Evolutionary conservation across 805 yeast genomes (phyloP).

Genomic region (Debaryomyces prosopidis): DNA sequence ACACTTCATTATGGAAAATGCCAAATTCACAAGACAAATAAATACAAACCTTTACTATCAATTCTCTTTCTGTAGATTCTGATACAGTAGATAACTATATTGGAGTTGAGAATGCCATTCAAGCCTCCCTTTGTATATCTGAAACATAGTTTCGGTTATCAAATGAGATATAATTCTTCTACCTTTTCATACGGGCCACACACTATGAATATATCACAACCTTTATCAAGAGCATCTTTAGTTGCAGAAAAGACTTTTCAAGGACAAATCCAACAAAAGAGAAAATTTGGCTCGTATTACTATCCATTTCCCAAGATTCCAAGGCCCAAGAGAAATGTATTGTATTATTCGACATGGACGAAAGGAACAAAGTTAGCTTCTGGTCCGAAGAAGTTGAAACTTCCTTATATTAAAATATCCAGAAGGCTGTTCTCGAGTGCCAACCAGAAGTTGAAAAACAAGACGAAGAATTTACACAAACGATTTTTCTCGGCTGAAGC

Average conservation of each 20-base stretch:
- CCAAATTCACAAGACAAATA: too few relatives aligned
- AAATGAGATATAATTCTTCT: constrained; percentile 21
- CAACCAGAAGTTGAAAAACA: constrained; percentile 33
- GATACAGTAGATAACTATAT: too few relatives aligned
- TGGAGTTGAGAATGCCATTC: constrained; percentile 15
- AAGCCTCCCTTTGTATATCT: constrained; percentile 21
- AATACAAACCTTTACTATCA: too few relatives aligned
- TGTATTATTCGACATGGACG: constrained; percentile 50
- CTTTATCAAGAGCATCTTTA: constrained; percentile 41
- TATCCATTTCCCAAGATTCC: constrained; percentile 50
- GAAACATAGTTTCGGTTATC: constrained; percentile 13
- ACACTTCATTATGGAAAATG: too few relatives aligned
- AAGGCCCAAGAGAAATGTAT: constrained; percentile 53
- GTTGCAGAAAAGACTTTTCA: constrained; percentile 32
- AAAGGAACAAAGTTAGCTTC: constrained; percentile 23
- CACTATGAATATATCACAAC: constrained; percentile 40
- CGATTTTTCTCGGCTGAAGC: constrained; percentile 46
- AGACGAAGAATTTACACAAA: constrained; percentile 37
- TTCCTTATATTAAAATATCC: constrained; percentile 23
- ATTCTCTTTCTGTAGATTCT: too few relatives aligned
- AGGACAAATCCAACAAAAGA: constrained; percentile 13
- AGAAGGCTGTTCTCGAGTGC: constrained; percentile 36
- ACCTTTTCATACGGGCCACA: constrained; percentile 36
- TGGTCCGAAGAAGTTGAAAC: constrained; percentile 12
- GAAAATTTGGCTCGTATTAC: constrained; percentile 24